These are phyloP conservation scores for Phaeotremella fagi DNA, from an alignment of 768 basidiomycete genomes.

Conservation along the genomic window DNA sequence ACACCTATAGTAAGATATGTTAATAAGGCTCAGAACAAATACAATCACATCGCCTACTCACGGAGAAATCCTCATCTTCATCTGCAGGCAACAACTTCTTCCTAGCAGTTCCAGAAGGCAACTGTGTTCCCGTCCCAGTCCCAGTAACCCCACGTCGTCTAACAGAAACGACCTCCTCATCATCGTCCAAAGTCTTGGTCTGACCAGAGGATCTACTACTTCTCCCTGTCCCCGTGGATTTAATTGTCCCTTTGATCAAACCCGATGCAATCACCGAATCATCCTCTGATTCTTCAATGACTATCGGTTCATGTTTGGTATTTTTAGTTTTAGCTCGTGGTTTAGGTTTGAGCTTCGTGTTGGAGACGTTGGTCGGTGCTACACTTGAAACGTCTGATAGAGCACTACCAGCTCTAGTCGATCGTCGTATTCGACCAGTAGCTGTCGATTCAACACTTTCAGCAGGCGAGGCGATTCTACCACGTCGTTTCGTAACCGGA, in stretches of 20 bases:
- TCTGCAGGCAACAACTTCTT: slow-evolving; percentile 21
- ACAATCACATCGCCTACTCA: slow-evolving; percentile 5
- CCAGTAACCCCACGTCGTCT: background rate
- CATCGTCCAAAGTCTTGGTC: background rate
- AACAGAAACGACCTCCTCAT: background rate
- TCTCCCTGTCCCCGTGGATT: background rate
- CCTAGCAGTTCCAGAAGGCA: too few relatives aligned
- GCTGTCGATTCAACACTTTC: background rate
- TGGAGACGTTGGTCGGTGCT: background rate
- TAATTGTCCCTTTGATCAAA: background rate
- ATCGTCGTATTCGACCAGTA: background rate
- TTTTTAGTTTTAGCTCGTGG: background rate
- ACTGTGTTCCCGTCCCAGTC: background rate
- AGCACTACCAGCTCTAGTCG: slow-evolving; percentile 1
- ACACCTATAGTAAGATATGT: too few relatives aligned
- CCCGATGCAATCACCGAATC: background rate
- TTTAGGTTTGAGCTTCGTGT: background rate
- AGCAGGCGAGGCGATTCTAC: background rate
- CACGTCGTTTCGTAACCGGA: background rate
- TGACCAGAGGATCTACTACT: background rate
- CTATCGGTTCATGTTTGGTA: background rate
- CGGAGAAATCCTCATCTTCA: slow-evolving; percentile 24
- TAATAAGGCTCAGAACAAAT: background rate
- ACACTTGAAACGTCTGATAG: slow-evolving; percentile 5
- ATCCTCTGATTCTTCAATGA: slow-evolving; percentile 21